Percentiles rank a stretch among this genome's conserved stretches.
Conservation (phyloP, 176 grass and related monocot genomes). For the Raddia guianensis region DNA sequence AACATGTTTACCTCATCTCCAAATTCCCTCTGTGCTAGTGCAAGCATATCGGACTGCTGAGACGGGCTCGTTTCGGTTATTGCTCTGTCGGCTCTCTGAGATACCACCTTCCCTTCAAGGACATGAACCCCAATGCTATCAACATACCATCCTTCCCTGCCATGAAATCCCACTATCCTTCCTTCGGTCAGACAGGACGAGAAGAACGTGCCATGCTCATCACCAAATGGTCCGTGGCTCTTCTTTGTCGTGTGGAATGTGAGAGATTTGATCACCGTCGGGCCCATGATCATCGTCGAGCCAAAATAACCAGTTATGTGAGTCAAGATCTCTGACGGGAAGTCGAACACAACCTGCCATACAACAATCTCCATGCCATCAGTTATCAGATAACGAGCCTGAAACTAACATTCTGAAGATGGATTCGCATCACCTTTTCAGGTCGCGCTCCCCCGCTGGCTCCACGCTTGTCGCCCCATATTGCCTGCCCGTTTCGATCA, state of each 20-base stretch:
- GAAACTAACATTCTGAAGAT: slow-evolving; percentile 15
- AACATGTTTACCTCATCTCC: slow-evolving; percentile 63
- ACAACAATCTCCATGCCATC: not conserved
- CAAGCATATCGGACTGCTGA: slow-evolving; percentile 45
- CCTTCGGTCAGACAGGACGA: slow-evolving; percentile 75
- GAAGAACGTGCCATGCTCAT: slow-evolving; percentile 81
- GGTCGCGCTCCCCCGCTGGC: slow-evolving; percentile 56
- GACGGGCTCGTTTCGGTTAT: slow-evolving; percentile 27
- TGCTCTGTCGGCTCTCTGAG: slow-evolving; percentile 31
- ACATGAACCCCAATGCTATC: slow-evolving; percentile 89
- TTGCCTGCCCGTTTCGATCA: slow-evolving; percentile 81
- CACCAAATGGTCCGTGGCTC: slow-evolving; percentile 76
- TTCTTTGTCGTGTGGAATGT: slow-evolving; percentile 92
- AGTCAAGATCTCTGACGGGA: slow-evolving; percentile 80
- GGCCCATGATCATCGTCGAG: slow-evolving; percentile 75
- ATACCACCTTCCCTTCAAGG: slow-evolving; percentile 81
- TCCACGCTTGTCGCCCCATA: slow-evolving; percentile 88
- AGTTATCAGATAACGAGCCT: not conserved
- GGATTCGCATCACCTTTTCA: slow-evolving; percentile 62
- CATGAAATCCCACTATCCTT: slow-evolving; percentile 78
- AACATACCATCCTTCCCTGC: slow-evolving; percentile 72
- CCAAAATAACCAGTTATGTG: slow-evolving; percentile 88
- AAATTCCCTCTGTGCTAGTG: slow-evolving; percentile 41
- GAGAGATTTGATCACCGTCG: slow-evolving; percentile 72
- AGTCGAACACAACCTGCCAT: slow-evolving; percentile 72